Evolutionary conservation across 352 stramenopile genomes (phyloP).

Genomic region (Paralagenidium karlingii): DNA sequence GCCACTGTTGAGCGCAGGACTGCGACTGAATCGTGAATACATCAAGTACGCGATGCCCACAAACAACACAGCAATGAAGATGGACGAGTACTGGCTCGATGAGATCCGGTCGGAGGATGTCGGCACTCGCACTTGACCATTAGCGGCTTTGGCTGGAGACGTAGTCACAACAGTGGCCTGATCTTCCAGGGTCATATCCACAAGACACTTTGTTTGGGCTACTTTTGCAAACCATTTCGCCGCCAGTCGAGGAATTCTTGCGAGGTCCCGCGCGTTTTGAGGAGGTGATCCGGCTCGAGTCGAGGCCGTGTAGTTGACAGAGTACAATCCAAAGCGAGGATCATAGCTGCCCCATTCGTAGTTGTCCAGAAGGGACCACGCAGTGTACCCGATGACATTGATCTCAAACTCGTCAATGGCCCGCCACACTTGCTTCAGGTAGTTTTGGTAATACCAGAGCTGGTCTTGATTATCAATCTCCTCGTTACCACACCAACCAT

Average conservation of each 20-base stretch:
- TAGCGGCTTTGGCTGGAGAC: no score
- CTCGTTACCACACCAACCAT: conserved; percentile 7
- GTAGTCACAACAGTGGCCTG: no score
- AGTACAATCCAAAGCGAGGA: conserved; percentile 8
- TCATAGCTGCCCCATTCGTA: conserved; percentile 63
- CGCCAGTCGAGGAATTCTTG: conserved; percentile 9
- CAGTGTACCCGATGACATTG: conserved; percentile 53
- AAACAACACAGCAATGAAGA: no score
- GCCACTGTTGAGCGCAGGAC: no score
- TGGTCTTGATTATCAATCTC: conserved; percentile 6
- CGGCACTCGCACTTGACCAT: no score
- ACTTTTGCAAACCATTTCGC: conserved; percentile 15
- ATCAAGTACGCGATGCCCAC: no score
- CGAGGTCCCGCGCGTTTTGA: conserved; percentile 3
- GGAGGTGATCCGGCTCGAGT: background rate
- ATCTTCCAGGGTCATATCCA: background rate
- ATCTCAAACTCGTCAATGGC: conserved; percentile 1
- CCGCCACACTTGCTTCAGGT: conserved; percentile 4
- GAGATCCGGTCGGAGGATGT: no score
- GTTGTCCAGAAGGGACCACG: conserved; percentile 81
- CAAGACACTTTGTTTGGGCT: conserved; percentile 11
- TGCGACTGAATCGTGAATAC: no score
- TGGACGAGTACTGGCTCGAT: no score
- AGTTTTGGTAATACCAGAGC: conserved; percentile 8
- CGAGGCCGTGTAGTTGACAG: conserved; percentile 4